Conservation (phyloP, 805 yeast species). For the Schwanniomyces occidentalis region DNA sequence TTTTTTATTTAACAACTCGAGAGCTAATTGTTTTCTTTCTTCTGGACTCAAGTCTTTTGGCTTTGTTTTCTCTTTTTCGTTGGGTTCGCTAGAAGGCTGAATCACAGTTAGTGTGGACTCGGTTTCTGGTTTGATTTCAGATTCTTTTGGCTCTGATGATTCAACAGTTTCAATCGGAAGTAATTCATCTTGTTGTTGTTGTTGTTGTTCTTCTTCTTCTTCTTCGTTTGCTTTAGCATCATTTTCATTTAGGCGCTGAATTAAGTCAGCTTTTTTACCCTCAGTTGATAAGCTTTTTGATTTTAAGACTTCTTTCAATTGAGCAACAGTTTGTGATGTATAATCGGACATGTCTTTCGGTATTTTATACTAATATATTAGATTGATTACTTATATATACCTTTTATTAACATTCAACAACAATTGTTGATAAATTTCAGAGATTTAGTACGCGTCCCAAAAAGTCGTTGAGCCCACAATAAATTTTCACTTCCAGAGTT, state of each 20-base stretch:
- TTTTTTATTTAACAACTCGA: constrained; percentile 66
- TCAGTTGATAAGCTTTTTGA: constrained; percentile 62
- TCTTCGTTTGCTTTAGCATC: constrained; percentile 31
- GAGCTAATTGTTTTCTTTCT: constrained; percentile 66
- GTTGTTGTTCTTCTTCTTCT: constrained; percentile 10
- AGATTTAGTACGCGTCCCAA: too few relatives aligned
- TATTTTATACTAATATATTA: constrained; percentile 1
- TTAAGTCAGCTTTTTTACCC: constrained; percentile 81
- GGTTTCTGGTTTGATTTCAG: constrained; percentile 12
- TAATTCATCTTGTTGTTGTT: constrained; percentile 10
- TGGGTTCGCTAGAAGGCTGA: constrained; percentile 11
- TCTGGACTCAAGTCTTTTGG: constrained; percentile 56
- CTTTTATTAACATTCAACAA: too few relatives aligned
- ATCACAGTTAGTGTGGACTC: constrained; percentile 15
- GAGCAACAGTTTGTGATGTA: constrained; percentile 74
- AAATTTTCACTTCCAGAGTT: too few relatives aligned
- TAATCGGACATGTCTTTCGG: constrained; percentile 49
- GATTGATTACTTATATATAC: too few relatives aligned
- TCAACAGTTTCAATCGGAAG: constrained; percentile 13
- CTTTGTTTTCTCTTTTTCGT: constrained; percentile 28
- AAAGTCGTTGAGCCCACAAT: too few relatives aligned
- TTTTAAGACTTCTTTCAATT: constrained; percentile 76
- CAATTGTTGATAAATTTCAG: too few relatives aligned
- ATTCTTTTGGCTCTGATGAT: constrained; percentile 16
- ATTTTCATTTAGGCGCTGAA: constrained; percentile 61